These are phyloP conservation scores for Cordyceps cateniannulata DNA, from an alignment of 2,329 filamentous ascomycete genomes.

Conservation along the genomic window DNA sequence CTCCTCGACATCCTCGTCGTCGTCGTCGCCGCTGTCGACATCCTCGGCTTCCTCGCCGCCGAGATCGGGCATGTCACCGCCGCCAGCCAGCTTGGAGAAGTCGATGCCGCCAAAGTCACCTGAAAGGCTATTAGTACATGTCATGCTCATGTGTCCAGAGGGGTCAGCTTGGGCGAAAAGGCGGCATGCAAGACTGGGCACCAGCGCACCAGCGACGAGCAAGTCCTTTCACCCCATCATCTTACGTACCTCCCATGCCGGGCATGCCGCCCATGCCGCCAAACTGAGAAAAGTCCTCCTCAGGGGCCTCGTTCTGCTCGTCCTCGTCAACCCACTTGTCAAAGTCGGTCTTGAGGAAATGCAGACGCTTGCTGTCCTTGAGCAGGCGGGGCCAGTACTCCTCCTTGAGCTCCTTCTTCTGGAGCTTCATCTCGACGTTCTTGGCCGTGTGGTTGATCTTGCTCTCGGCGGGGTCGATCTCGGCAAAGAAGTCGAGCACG, in stretches of 20 bases:
- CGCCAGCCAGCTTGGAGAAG: conserved; percentile 74
- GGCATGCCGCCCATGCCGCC: conserved; percentile 59
- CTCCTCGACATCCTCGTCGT: conserved; percentile 47
- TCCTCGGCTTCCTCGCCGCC: conserved; percentile 41
- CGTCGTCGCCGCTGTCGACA: conserved; percentile 54
- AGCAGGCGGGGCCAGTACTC: conserved; percentile 95
- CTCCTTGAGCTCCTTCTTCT: conserved; percentile 93
- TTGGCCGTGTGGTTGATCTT: conserved; percentile 85
- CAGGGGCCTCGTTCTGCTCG: conserved; percentile 85
- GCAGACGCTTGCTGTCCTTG: conserved; percentile 82
- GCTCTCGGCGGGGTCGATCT: conserved; percentile 80
- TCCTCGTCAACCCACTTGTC: conserved; percentile 99
- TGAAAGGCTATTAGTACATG: background rate
- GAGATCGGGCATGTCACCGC: conserved; percentile 36
- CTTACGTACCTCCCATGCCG: conserved; percentile 48
- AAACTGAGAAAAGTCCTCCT: conserved; percentile 70
- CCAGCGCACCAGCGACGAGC: background rate
- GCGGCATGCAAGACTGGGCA: background rate
- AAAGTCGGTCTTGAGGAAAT: conserved; percentile 98
- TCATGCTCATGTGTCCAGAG: background rate
- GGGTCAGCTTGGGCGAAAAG: background rate
- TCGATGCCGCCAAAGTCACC: conserved; percentile 75
- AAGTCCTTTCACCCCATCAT: background rate
- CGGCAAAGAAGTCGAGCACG: conserved; percentile 79
- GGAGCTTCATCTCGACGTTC: conserved; percentile 82